Evolutionary conservation across 2,329 filamentous ascomycete species (phyloP).

Genomic region (Xylariaceae sp.): DNA sequence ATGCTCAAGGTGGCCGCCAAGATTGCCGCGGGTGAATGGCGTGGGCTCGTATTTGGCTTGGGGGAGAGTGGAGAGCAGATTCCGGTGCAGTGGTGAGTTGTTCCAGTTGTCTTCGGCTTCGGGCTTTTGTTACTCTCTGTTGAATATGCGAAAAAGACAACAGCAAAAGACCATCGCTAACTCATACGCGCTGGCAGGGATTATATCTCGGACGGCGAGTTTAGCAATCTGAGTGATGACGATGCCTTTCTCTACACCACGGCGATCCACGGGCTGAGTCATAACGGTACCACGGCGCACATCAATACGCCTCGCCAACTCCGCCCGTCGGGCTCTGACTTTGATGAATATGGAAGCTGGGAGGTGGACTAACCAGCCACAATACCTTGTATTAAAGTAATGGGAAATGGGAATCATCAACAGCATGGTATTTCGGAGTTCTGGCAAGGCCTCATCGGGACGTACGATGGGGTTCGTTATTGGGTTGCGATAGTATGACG

Average conservation of each 20-base stretch:
- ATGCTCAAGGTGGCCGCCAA: constrained; percentile 79
- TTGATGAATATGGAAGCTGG: constrained; percentile 27
- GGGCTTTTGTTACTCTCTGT: no score
- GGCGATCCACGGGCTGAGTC: constrained; percentile 17
- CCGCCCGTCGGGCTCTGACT: constrained; percentile 6
- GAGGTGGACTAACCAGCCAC: constrained; percentile 30
- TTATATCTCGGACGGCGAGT: constrained; percentile 55
- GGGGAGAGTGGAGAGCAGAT: constrained; percentile 51
- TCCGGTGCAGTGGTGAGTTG: constrained; percentile 48
- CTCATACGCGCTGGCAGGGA: constrained; percentile 30
- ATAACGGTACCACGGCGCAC: constrained; percentile 15
- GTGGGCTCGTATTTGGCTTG: constrained; percentile 54
- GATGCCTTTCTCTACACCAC: constrained; percentile 47
- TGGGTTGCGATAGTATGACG: no score
- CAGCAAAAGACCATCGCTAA: no score
- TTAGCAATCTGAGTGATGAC: constrained; percentile 54
- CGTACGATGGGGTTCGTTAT: no score
- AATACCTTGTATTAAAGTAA: no score
- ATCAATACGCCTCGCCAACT: constrained; percentile 4
- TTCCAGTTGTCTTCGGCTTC: no score
- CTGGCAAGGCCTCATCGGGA: no score
- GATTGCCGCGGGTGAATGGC: constrained; percentile 63
- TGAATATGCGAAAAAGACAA: no score
- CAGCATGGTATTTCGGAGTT: no score
- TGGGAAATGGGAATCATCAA: no score